Conservation (phyloP, 176 grass and related monocot genomes). For the Paspalum notatum region DNA sequence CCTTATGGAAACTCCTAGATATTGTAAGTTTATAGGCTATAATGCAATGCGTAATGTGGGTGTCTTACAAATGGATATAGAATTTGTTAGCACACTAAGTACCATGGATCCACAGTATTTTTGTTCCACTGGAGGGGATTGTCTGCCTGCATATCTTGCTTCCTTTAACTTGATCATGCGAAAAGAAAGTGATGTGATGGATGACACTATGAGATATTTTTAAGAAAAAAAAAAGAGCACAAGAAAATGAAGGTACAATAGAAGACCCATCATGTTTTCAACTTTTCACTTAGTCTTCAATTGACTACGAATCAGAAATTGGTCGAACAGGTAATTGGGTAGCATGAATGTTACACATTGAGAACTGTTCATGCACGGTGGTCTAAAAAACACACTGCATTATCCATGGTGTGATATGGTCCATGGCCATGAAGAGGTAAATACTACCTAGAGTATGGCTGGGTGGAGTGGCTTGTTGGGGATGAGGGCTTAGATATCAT, state of each 20-base stretch:
- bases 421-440: too few species aligned
- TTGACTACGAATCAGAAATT: neutral
- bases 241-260: neutral
- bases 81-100: neutral
- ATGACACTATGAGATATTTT: neutral
- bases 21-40: neutral
- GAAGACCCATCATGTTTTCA: neutral
- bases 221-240: neutral
- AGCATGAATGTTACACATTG: neutral
- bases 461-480: too few species aligned
- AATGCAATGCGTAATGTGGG: neutral
- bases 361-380: neutral
- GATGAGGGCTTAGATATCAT: too few species aligned
- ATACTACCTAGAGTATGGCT: too few species aligned
- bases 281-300: neutral
- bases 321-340: neutral
- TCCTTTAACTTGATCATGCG: neutral
- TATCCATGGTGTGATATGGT: neutral
- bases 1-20: neutral
- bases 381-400: neutral
- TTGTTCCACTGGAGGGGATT: neutral
- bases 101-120: neutral
- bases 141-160: neutral
- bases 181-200: neutral
- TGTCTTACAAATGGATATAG: neutral